These are phyloP conservation scores for Trichoderma guizhouense DNA, from an alignment of 2,329 filamentous ascomycete species.

Conservation along the genomic window DNA sequence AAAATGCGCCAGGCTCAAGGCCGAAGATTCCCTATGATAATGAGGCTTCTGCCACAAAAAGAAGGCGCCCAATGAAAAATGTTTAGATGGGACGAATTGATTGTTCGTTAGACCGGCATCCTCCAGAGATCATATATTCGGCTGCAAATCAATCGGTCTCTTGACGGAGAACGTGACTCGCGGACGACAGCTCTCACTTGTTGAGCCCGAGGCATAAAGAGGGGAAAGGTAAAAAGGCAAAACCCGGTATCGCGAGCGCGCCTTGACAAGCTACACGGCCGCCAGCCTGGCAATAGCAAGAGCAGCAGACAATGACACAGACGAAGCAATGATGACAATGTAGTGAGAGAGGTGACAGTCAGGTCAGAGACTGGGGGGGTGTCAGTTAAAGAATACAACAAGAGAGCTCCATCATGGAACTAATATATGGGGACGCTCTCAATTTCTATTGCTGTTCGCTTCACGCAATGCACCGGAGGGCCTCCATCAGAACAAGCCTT, in stretches of 20 bases:
- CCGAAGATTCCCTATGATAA: neutral
- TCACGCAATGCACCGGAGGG: conserved; percentile 2
- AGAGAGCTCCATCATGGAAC: conserved; percentile 14
- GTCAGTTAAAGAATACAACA: conserved; percentile 6
- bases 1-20: neutral
- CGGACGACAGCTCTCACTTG: neutral
- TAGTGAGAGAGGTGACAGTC: conserved; percentile 1
- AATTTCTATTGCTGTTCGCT: conserved; percentile 14
- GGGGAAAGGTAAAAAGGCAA: conserved; percentile 5
- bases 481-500: conserved; percentile 16
- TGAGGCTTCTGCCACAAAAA: neutral
- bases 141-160: conserved; percentile 1
- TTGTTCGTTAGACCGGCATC: neutral
- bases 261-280: conserved; percentile 15
- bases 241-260: neutral
- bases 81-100: neutral
- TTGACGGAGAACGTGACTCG: conserved; percentile 9
- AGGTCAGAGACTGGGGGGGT: conserved; percentile 12
- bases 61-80: neutral
- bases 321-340: neutral
- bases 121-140: neutral
- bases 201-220: conserved; percentile 5
- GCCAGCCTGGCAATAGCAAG: neutral
- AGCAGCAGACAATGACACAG: neutral
- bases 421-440: conserved; percentile 13